Conservation (phyloP, 805 yeast genomes). For the Candida ponderosae region DNA sequence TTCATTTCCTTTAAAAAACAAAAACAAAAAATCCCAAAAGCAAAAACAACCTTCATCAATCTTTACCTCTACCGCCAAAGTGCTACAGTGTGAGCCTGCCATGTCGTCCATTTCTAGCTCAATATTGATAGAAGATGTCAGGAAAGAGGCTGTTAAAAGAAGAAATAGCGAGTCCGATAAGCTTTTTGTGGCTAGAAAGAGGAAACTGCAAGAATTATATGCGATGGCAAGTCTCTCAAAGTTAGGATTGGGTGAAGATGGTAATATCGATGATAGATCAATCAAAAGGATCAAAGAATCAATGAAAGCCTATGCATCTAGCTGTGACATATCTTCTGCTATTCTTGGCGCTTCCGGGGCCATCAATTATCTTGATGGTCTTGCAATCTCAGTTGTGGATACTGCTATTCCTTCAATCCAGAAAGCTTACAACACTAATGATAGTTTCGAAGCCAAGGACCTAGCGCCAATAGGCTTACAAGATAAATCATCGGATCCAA, state of each 20-base stretch:
- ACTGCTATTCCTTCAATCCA: too few species aligned
- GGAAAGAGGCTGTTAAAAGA: background rate
- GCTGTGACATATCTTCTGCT: constrained; percentile 44
- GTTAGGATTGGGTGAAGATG: constrained; percentile 16
- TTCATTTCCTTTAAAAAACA: too few species aligned
- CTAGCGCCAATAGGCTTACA: background rate
- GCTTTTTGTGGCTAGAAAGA: constrained; percentile 26
- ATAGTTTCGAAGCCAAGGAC: background rate
- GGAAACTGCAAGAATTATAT: constrained; percentile 54
- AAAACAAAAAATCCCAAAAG: background rate
- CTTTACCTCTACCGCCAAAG: too few species aligned
- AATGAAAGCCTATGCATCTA: constrained; percentile 37
- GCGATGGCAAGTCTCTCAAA: constrained; percentile 47
- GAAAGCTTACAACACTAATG: background rate
- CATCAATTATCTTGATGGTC: background rate
- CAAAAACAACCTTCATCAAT: background rate
- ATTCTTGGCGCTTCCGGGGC: constrained; percentile 13
- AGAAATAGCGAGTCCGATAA: background rate
- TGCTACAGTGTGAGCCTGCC: too few species aligned
- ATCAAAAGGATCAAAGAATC: constrained; percentile 30
- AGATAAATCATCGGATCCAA: too few species aligned
- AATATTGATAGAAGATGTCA: background rate
- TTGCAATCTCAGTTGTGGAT: background rate
- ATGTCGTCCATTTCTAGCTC: background rate
- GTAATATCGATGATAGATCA: constrained; percentile 31